Percentiles rank a stretch among this genome's conserved stretches.
Evolutionary conservation across 75 land plant genomes (phyloP).

Genomic region (Larix kaempferi): DNA sequence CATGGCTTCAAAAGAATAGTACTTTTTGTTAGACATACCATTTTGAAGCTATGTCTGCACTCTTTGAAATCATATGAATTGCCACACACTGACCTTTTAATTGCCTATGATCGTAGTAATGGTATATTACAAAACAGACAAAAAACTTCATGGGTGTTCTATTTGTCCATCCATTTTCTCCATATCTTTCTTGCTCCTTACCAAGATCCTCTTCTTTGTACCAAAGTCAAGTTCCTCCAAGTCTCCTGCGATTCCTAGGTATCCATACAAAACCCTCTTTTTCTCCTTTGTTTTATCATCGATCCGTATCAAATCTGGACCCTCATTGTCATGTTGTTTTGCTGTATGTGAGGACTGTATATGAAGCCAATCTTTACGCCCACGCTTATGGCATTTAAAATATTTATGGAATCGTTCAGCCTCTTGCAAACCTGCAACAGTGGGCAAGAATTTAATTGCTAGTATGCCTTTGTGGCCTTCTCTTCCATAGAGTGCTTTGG

Average conservation of each 20-base stretch:
- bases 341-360: neutral
- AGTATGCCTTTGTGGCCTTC: slow-evolving; percentile 30
- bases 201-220: slow-evolving; percentile 18
- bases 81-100: no score
- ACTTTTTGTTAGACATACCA: no score
- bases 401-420: slow-evolving; percentile 50
- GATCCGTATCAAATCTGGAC: neutral
- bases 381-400: slow-evolving; percentile 32
- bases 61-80: no score
- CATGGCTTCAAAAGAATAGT: no score
- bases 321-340: neutral
- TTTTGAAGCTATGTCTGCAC: no score
- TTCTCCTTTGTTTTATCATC: neutral
- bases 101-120: no score
- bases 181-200: slow-evolving; percentile 57
- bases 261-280: slow-evolving; percentile 30
- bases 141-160: no score
- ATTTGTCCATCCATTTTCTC: slow-evolving; percentile 33
- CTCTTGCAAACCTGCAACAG: slow-evolving; percentile 42
- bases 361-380: slow-evolving; percentile 27
- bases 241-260: slow-evolving; percentile 47
- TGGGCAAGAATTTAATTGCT: slow-evolving; percentile 33
- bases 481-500: slow-evolving; percentile 23
- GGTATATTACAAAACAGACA: no score
- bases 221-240: slow-evolving; percentile 40